Evolutionary conservation across 108 stramenopile species (phyloP), one percentile per base, ranked within the genome.

Genomic region (Stephanodiscus triporus): DNA sequence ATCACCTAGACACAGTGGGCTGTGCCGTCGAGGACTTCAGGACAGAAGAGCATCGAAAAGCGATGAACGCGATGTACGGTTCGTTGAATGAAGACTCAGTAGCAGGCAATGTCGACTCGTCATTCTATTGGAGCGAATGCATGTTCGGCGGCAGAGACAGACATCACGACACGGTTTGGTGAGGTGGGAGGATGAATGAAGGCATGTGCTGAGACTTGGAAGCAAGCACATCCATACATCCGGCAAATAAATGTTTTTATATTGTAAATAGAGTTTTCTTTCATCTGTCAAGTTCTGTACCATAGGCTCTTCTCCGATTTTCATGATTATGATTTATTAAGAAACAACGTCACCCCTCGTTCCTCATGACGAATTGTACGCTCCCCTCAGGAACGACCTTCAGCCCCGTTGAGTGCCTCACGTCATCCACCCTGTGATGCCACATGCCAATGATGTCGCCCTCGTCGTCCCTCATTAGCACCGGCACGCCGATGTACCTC

Each of bases 391-490:
- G 29, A 6, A 63, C 56, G 11, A 64, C 38, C 51, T 60, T 80
- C 22, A 80, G 36, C 26, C 72, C 72, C 9, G 56, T 67, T 0
- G 68, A 70, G 54, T 70, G 53, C 58, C 67, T 67, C 30, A 79
- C 27, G 43, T 79, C 81, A n/a, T 79, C 37, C 9, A 74, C 73
- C 23, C 55, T 74, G 37, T 74, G 43, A 22, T 67, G 22, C 73
- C 62, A 65, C 23, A 62, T 68, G 11, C 84, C 84, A 13, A 85
- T 68, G 40, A 78, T 78, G 47, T 72, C 76, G 22, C 66, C 58
- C 50, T 85, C 81, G 9, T 7, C 37, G 55, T 85, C 84, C 70
- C 78, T 82, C 81, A 85, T 78, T 23, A 85, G 23, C 9, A 71
- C 77, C 16, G 84, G 84, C 8, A 85, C 30, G 24, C 69, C 61